Percentiles rank a stretch among this genome's conserved stretches.
These are phyloP conservation scores for Strobilomyces dryophilus DNA, from an alignment of 768 basidiomycete genomes.

Conservation along the genomic window DNA sequence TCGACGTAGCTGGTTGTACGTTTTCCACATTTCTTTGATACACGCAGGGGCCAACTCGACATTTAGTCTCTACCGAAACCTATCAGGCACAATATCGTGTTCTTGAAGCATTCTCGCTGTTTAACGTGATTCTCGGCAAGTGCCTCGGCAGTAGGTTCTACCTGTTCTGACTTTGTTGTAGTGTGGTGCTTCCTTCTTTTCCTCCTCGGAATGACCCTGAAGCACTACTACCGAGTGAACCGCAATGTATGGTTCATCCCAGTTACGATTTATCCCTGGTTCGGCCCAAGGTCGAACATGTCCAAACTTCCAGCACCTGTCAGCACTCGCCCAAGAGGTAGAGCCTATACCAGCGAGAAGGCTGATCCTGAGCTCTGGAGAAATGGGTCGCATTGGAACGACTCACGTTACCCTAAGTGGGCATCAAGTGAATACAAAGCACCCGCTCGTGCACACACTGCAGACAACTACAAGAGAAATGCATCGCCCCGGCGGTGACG, in stretches of 20 bases:
- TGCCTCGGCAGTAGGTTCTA: slow-evolving; percentile 2
- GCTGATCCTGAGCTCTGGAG: slow-evolving; percentile 19
- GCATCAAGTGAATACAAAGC: slow-evolving; percentile 17
- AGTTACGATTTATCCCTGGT: slow-evolving; percentile 72
- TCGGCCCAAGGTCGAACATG: slow-evolving; percentile 39
- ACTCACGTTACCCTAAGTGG: slow-evolving; percentile 19
- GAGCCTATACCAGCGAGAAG: slow-evolving; percentile 29
- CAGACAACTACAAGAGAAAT: slow-evolving; percentile 37
- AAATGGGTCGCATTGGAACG: slow-evolving; percentile 16
- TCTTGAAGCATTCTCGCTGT: slow-evolving; percentile 72
- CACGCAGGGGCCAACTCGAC: background rate
- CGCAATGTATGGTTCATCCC: slow-evolving; percentile 63
- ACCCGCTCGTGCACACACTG: slow-evolving; percentile 26
- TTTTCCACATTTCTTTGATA: slow-evolving; percentile 12
- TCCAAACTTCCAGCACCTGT: slow-evolving; percentile 42
- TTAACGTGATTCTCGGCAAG: slow-evolving; percentile 71
- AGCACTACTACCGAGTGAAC: slow-evolving; percentile 40
- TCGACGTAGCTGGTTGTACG: slow-evolving; percentile 66
- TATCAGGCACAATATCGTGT: slow-evolving; percentile 89
- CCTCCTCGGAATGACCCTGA: slow-evolving; percentile 41
- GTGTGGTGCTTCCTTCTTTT: slow-evolving; percentile 47
- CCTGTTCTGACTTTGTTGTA: slow-evolving; percentile 25
- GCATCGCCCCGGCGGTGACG: slow-evolving; percentile 45
- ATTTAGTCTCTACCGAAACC: slow-evolving; percentile 73
- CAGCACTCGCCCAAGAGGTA: slow-evolving; percentile 35